phyloP scores from a whole-genome alignment of 805 yeast species.

The Candida nonsorbophila region DNA sequence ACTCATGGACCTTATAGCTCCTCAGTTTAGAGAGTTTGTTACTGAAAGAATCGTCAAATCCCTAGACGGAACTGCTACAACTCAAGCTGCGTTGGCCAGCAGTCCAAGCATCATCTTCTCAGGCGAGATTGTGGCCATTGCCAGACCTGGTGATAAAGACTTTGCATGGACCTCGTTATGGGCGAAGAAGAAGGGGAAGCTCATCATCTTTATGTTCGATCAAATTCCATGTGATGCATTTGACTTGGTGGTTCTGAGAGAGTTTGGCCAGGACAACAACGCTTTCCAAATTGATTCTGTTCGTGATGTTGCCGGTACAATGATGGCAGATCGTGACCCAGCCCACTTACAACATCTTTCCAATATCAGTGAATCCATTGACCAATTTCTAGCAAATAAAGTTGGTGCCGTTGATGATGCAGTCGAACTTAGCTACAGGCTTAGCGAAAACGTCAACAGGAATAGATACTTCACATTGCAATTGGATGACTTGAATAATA shows the following conservation, averaged over 20 bases:
- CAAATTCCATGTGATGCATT: constrained; percentile 67
- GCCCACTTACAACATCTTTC: constrained; percentile 10
- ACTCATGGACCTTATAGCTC: constrained; percentile 71
- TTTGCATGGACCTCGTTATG: constrained; percentile 84
- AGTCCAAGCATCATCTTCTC: constrained; percentile 54
- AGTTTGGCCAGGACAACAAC: neutral
- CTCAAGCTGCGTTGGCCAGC: constrained; percentile 8
- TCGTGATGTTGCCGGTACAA: constrained; percentile 31
- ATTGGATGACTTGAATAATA: constrained; percentile 40
- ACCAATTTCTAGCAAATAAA: constrained; percentile 13
- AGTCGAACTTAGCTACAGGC: constrained; percentile 4
- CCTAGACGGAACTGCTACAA: constrained; percentile 11
- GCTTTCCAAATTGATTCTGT: constrained; percentile 14
- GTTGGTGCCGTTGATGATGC: constrained; percentile 9
- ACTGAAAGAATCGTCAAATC: constrained; percentile 36
- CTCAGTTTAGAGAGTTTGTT: constrained; percentile 69
- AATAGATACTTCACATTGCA: constrained; percentile 58
- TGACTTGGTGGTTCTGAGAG: constrained; percentile 42
- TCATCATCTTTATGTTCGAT: constrained; percentile 80
- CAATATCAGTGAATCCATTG: constrained; percentile 22
- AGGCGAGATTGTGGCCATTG: constrained; percentile 81
- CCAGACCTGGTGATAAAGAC: constrained; percentile 55
- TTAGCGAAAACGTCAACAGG: constrained; percentile 39
- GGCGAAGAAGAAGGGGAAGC: constrained; percentile 72
- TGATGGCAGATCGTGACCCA: constrained; percentile 15